Base-by-base conservation (phyloP, 2,329 filamentous ascomycete genomes). In the Diatrype stigma region DNA sequence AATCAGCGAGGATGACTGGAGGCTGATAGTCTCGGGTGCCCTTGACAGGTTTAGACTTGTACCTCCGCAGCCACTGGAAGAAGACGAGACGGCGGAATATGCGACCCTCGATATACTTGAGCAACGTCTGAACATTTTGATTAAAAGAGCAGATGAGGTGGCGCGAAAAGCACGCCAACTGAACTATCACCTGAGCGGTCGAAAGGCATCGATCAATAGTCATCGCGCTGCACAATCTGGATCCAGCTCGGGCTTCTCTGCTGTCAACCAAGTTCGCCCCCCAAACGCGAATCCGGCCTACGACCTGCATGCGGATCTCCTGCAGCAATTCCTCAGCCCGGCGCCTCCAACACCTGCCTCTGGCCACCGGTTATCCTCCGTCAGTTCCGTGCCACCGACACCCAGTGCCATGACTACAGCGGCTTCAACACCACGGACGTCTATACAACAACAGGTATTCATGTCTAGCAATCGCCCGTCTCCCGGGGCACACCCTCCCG, bases 1-100 rank as follows among this genome's bases (percentile, higher is more conserved):
- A 71, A 93, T 96, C 54, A 85, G 84, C 17, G 90, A 95, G 67
- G 90, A 95, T 66, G 90, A 96, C 65, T 96, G 86, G 77, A 80
- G 91, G 40, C 74, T 96, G 57, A 92, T 96, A 58, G 84, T 85
- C 49, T 92, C 88, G 37, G 90, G 90, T 26, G 88, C 89, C 57
- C 82, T 92, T 11, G 89, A 95, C 67, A 86, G 90, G 64, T 76
- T 79, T 51, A 62, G 62, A 17, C 81, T 91, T 69, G 90, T 91
- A 17, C 86, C 90, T 2, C 85, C 87, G 14, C 84, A 92, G 56
- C 89, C 90, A 1, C 85, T 94, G 46, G 83, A 88, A 52, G 90
- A 95, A 64, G 90, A 96, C 63, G 91, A 96, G 70, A 84, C 86
- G 64, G 90, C 90, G 57, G 90, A 96, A 66, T 70, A 95, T 35